phyloP scores from a whole-genome alignment of 2,329 filamentous ascomycete genomes.

The Stagonosporopsis tanaceti region DNA sequence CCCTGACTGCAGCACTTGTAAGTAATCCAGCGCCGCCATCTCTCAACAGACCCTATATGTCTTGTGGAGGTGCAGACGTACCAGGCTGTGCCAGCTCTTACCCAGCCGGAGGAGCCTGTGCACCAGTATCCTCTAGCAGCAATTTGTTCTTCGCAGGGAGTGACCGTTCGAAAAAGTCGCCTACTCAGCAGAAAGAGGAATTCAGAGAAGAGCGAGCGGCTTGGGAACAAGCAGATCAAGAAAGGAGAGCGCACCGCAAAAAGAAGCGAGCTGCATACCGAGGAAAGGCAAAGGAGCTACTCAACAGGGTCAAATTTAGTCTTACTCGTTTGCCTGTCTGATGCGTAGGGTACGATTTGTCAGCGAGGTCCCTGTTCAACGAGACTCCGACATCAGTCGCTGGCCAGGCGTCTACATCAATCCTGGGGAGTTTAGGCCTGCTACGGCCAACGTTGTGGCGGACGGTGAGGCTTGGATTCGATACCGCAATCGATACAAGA shows the following conservation, averaged over 20 bases:
- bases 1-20: not conserved
- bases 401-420: slow-evolving; percentile 37
- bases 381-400: slow-evolving; percentile 25
- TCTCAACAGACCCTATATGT: not conserved
- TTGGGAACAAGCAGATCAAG: not conserved
- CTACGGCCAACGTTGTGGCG: slow-evolving; percentile 12
- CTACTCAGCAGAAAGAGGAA: not conserved
- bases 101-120: not conserved
- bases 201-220: not conserved
- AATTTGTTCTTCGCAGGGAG: not conserved
- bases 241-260: not conserved
- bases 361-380: slow-evolving; percentile 1
- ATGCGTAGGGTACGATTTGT: slow-evolving; percentile 22
- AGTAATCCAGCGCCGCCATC: not conserved
- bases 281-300: not conserved
- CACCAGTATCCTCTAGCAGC: not conserved
- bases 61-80: slow-evolving; percentile 1
- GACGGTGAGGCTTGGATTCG: slow-evolving; percentile 35
- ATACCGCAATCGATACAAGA: slow-evolving; percentile 24
- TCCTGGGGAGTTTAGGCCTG: slow-evolving; percentile 32
- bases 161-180: not conserved
- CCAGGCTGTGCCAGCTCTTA: not conserved
- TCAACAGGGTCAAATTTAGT: slow-evolving; percentile 4
- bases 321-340: slow-evolving; percentile 4
- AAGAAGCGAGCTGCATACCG: not conserved